Evolutionary conservation across 139 green algal species (phyloP), one percentile per base, ranked within the genome.

Genomic region (Picocystis salinarum): DNA sequence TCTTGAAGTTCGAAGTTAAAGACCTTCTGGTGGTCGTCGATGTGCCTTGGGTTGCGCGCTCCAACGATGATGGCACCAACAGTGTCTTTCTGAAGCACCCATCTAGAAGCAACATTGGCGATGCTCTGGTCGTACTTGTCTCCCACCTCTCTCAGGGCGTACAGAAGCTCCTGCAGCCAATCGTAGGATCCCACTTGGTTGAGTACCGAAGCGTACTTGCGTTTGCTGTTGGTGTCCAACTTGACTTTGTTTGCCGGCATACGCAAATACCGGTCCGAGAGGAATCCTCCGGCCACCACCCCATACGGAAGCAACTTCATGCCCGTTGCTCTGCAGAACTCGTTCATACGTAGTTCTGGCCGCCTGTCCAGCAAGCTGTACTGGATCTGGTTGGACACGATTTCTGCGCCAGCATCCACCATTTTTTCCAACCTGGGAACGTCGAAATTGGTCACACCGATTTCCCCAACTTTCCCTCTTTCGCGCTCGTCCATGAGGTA

Each of bases 381-480:
- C 39, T 91, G 79, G 28, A 89, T 62, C 65, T 86, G 75, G 52
- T 52, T 58, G 15, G 52, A 31, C 15, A 34, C 67, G 11, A 88
- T 57, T 29, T 48, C 46, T 26, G 73, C 78, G 1, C 79, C 75
- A 4, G 53, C 68, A 11, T 76, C 52, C 15, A 75, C 22, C 46
- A 91, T 81, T 41, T 73, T 60, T 30, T 70, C 22, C 36, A 89
- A 42, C 4, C 70, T 47, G 17, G 50, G 41, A 28, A 73, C 58
- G 51, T 89, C 79, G 62, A 92, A 88, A 66, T 92, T 92, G 31
- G 80, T 92, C 15, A 79, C 55, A 4, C 73, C 79, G 24, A 92
- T 50, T 28, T 67, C 49, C 19, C 49, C 39, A 18, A 89, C 56
- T 30, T 58, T 48, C 18, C 75, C 80, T 12, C 40, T 48, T 1